Conservation (phyloP, 805 yeast species). For the Metschnikowia vanudenii region DNA sequence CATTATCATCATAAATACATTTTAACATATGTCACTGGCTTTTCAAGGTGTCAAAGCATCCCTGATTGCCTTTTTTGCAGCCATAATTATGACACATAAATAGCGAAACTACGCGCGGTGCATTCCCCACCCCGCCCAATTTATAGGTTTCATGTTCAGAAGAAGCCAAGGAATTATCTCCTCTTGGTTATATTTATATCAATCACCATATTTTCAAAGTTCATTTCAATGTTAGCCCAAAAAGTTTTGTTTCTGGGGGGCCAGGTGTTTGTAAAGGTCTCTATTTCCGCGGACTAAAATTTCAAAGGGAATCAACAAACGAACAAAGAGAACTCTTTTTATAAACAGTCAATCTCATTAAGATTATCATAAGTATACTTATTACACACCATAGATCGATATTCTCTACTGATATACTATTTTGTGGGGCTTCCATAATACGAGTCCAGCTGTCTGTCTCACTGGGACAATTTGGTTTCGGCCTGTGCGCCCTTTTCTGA, state of each 20-base stretch:
- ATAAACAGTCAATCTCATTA: background rate
- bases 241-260: too few species aligned
- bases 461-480: slow-evolving; percentile 16
- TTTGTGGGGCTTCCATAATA: too few species aligned
- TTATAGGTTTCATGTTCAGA: background rate
- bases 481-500: slow-evolving; percentile 10
- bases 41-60: background rate
- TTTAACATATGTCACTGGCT: too few species aligned
- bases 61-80: background rate
- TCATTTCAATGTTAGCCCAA: too few species aligned
- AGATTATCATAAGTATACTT: too few species aligned
- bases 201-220: too few species aligned
- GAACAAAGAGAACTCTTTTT: background rate
- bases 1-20: background rate
- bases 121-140: slow-evolving; percentile 1
- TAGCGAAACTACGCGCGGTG: background rate
- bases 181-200: too few species aligned
- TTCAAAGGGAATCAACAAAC: background rate
- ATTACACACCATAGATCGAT: too few species aligned
- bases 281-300: too few species aligned
- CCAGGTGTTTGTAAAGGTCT: too few species aligned
- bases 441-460: background rate
- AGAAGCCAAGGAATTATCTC: background rate
- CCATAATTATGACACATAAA: slow-evolving; percentile 2
- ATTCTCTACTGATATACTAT: background rate